Evolutionary conservation across 768 basidiomycete species (phyloP).

Genomic region (Piloderma croceum): DNA sequence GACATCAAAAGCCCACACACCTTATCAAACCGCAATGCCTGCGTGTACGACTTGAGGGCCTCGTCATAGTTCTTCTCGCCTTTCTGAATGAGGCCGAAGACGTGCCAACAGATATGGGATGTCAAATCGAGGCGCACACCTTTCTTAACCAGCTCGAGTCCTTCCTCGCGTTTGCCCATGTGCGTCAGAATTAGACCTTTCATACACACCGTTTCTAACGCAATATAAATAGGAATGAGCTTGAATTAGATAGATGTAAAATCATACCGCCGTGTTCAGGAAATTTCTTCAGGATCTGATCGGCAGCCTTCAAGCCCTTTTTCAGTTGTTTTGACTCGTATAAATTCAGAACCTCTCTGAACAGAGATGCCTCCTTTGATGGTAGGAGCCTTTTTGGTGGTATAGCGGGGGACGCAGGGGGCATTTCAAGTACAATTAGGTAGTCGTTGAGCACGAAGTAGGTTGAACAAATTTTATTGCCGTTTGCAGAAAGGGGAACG

Average conservation of each 20-base stretch:
- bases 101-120: constrained; percentile 97
- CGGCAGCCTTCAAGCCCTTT: constrained; percentile 85
- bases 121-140: constrained; percentile 76
- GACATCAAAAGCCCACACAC: constrained; percentile 47
- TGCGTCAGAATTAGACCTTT: constrained; percentile 85
- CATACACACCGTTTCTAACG: constrained; percentile 89
- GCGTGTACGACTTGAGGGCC: constrained; percentile 86
- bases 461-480: background rate
- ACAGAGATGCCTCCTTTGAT: constrained; percentile 77
- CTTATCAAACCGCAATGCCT: constrained; percentile 85
- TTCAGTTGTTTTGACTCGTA: constrained; percentile 90
- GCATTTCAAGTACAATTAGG: background rate
- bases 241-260: background rate
- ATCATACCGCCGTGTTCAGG: constrained; percentile 92
- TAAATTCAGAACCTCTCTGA: constrained; percentile 78
- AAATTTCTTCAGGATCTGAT: constrained; percentile 91
- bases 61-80: constrained; percentile 93
- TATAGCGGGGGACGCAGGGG: constrained; percentile 17
- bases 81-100: constrained; percentile 91
- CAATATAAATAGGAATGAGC: constrained; percentile 4
- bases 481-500: constrained; percentile 1
- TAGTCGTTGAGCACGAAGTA: background rate
- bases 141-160: constrained; percentile 77
- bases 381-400: constrained; percentile 55
- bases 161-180: constrained; percentile 75